Evolutionary conservation across 305 asterid species (phyloP).

Genomic region (Fraxinus nigra): DNA sequence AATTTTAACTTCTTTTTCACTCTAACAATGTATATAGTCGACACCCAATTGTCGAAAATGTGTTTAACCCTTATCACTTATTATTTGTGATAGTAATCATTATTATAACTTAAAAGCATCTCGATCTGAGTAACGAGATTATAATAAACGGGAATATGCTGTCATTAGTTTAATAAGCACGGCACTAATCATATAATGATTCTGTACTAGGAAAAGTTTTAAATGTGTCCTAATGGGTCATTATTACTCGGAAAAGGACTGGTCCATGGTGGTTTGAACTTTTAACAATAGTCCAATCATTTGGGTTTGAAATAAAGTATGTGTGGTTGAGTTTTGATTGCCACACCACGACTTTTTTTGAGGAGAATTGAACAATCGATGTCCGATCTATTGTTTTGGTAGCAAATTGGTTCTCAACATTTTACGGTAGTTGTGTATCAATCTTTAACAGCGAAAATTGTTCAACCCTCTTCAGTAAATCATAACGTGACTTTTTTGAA

Average conservation of each 20-base stretch:
- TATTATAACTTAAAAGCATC: not conserved
- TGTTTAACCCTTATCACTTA: no score
- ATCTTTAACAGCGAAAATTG: not conserved
- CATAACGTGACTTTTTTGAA: not conserved
- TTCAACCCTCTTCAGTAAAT: not conserved
- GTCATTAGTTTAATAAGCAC: slow-evolving; percentile 8
- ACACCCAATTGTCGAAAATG: no score
- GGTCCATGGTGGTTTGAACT: slow-evolving; percentile 10
- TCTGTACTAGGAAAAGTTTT: slow-evolving; percentile 11
- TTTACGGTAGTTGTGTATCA: no score
- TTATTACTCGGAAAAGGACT: slow-evolving; percentile 20
- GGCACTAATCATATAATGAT: slow-evolving; percentile 18
- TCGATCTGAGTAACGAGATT: slow-evolving; percentile 4
- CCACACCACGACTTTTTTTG: not conserved
- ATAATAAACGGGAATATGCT: not conserved
- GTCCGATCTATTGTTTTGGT: not conserved
- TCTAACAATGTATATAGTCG: no score
- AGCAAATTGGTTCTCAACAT: no score
- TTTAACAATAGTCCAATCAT: not conserved
- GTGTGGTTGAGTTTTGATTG: not conserved
- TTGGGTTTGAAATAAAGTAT: not conserved
- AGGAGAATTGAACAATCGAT: not conserved
- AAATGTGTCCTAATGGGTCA: slow-evolving; percentile 16
- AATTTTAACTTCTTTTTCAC: no score
- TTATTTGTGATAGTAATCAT: no score